phyloP scores from a whole-genome alignment of 2,329 filamentous ascomycete species.

The Trichoderma sp. region DNA sequence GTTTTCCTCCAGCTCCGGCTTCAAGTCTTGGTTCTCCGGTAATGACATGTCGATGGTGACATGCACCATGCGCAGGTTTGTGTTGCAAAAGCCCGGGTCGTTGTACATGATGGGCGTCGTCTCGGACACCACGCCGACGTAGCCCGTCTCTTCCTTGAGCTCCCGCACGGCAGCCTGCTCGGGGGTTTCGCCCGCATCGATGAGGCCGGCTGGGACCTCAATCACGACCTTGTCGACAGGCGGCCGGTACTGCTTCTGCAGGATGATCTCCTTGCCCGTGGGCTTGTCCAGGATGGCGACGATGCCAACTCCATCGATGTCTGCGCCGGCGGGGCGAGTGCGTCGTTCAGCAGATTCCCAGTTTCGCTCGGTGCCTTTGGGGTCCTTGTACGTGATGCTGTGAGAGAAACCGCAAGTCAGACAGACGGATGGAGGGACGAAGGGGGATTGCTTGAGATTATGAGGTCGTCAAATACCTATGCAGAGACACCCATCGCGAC shows the following conservation, averaged over 20 bases:
- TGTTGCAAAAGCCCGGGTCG: slow-evolving; percentile 65
- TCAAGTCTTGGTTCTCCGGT: slow-evolving; percentile 65
- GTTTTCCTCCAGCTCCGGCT: slow-evolving; percentile 70
- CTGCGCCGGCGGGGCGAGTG: slow-evolving; percentile 58
- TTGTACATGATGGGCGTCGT: slow-evolving; percentile 66
- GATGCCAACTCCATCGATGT: slow-evolving; percentile 71
- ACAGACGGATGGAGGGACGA: neutral
- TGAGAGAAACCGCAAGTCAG: neutral
- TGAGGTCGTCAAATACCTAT: slow-evolving; percentile 43
- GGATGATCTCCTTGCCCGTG: slow-evolving; percentile 52
- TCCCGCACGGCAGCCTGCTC: slow-evolving; percentile 62
- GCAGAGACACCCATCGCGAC: slow-evolving; percentile 58
- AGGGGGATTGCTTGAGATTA: neutral
- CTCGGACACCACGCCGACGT: slow-evolving; percentile 52
- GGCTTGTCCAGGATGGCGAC: slow-evolving; percentile 62
- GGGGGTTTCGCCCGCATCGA: slow-evolving; percentile 59
- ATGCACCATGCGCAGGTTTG: slow-evolving; percentile 67
- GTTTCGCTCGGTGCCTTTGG: slow-evolving; percentile 53
- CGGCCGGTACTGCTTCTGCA: slow-evolving; percentile 66
- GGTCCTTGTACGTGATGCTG: slow-evolving; percentile 63
- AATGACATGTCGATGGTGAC: slow-evolving; percentile 67
- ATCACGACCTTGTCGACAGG: slow-evolving; percentile 58
- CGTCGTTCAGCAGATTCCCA: slow-evolving; percentile 74
- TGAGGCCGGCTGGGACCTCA: slow-evolving; percentile 62
- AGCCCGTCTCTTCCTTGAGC: slow-evolving; percentile 65